Evolutionary conservation across 306 rosid species (phyloP).

Genomic region (Abrus precatorius): DNA sequence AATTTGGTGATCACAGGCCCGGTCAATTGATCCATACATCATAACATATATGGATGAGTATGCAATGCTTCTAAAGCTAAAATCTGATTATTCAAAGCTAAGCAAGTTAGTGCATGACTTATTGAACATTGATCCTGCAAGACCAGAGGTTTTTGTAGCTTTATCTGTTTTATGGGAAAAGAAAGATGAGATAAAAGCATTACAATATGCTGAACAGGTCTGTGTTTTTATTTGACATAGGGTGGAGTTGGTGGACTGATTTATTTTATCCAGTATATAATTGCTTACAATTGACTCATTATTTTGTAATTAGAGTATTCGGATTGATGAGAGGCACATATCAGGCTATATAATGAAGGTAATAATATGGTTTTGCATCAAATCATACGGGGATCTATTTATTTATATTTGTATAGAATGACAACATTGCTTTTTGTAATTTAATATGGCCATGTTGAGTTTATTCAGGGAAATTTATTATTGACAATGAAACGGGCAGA

Average conservation of each 20-base stretch:
- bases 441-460: conserved; percentile 28
- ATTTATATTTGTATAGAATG: conserved; percentile 30
- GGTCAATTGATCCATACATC: conserved; percentile 88
- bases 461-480: conserved; percentile 80
- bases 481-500: conserved; percentile 87
- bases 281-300: conserved; percentile 50
- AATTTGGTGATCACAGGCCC: conserved; percentile 74
- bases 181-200: conserved; percentile 92
- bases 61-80: conserved; percentile 96
- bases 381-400: conserved; percentile 30
- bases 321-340: conserved; percentile 92
- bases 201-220: conserved; percentile 96
- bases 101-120: conserved; percentile 92
- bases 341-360: conserved; percentile 97
- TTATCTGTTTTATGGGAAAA: conserved; percentile 93
- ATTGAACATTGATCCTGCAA: conserved; percentile 84
- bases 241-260: conserved; percentile 8
- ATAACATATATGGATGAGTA: conserved; percentile 97
- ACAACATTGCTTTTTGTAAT: conserved; percentile 14
- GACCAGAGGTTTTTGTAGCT: conserved; percentile 98
- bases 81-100: conserved; percentile 87
- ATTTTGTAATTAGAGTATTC: conserved; percentile 76
- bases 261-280: conserved; percentile 37
- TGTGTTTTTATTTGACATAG: conserved; percentile 44
- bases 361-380: conserved; percentile 41